Evolutionary conservation across 352 stramenopile species (phyloP).

Genomic region (Phytophthora fragariaefolia): DNA sequence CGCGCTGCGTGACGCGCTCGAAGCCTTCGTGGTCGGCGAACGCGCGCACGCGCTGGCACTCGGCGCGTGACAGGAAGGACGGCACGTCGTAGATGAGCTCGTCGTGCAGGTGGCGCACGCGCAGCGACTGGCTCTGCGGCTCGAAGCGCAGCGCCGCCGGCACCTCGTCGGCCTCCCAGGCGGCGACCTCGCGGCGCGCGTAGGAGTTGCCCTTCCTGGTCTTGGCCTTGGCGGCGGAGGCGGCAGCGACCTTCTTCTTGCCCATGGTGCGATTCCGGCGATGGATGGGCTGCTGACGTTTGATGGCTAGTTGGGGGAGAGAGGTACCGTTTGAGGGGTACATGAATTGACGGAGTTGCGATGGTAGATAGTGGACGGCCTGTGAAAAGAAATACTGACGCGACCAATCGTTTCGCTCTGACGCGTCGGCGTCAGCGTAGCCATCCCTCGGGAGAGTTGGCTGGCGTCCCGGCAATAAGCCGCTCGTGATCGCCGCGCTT

Average conservation of each 20-base stretch:
- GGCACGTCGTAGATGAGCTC: conserved; percentile 74
- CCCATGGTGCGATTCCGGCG: conserved; percentile 16
- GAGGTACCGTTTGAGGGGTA: neutral
- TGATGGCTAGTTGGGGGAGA: conserved; percentile 1
- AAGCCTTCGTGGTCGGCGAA: conserved; percentile 70
- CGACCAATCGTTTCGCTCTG: neutral
- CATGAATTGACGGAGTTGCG: neutral
- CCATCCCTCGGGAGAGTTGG: neutral
- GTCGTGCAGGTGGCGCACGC: conserved; percentile 48
- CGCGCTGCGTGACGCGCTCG: conserved; percentile 72
- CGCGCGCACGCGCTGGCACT: conserved; percentile 66
- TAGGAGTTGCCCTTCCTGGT: conserved; percentile 20
- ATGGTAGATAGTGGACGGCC: neutral
- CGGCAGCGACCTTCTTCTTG: conserved; percentile 24
- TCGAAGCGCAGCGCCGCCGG: conserved; percentile 59
- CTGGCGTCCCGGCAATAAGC: neutral
- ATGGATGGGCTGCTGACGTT: neutral
- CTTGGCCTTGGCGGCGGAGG: conserved; percentile 24
- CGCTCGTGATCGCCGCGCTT: neutral
- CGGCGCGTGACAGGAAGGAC: conserved; percentile 62
- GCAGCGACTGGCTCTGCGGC: conserved; percentile 42
- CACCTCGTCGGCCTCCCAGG: conserved; percentile 36
- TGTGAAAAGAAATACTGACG: neutral
- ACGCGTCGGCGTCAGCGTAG: conserved; percentile 12
- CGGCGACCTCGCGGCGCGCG: conserved; percentile 20